A percentile compares a stretch with the other conserved stretches of the same genome.
These are phyloP conservation scores for Mycogone perniciosa DNA, from an alignment of 2,329 filamentous ascomycete species.

Conservation along the genomic window DNA sequence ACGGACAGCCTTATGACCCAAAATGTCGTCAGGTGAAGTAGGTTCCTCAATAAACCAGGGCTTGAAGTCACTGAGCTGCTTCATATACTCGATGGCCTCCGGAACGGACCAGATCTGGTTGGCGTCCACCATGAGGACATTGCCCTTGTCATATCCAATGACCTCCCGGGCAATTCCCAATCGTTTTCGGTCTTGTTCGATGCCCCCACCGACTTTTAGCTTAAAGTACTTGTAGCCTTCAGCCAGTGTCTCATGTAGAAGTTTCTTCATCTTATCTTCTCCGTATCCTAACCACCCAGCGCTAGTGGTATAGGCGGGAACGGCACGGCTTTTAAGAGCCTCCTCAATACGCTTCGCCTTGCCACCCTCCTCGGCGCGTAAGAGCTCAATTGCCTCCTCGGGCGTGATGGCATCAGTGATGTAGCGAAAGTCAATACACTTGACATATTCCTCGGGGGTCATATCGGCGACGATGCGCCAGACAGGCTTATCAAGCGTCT, in stretches of 20 bases:
- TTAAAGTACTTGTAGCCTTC: constrained; percentile 85
- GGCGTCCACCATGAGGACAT: constrained; percentile 86
- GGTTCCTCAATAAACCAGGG: constrained; percentile 96
- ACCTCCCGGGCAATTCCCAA: constrained; percentile 70
- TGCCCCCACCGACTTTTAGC: constrained; percentile 73
- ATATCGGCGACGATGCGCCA: constrained; percentile 89
- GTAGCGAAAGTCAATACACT: constrained; percentile 89
- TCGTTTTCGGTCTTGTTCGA: constrained; percentile 66
- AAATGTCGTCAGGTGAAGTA: constrained; percentile 81
- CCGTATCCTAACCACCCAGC: constrained; percentile 90
- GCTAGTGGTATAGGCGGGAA: constrained; percentile 85
- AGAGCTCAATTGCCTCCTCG: constrained; percentile 68
- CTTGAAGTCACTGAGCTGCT: constrained; percentile 72
- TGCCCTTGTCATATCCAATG: constrained; percentile 75
- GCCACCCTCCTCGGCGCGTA: constrained; percentile 57
- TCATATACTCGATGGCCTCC: constrained; percentile 84
- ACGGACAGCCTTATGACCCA: constrained; percentile 79
- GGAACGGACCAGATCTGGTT: constrained; percentile 92
- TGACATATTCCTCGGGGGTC: constrained; percentile 78
- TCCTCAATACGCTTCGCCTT: constrained; percentile 69
- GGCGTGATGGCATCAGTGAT: constrained; percentile 90
- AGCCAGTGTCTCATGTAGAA: constrained; percentile 67
- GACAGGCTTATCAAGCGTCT: constrained; percentile 76
- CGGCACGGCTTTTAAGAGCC: constrained; percentile 65
- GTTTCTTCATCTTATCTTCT: constrained; percentile 74